A percentile compares a stretch with the other conserved stretches of the same genome.
phyloP scores from a whole-genome alignment of 768 basidiomycete genomes.

The Termitomyces sp. region DNA sequence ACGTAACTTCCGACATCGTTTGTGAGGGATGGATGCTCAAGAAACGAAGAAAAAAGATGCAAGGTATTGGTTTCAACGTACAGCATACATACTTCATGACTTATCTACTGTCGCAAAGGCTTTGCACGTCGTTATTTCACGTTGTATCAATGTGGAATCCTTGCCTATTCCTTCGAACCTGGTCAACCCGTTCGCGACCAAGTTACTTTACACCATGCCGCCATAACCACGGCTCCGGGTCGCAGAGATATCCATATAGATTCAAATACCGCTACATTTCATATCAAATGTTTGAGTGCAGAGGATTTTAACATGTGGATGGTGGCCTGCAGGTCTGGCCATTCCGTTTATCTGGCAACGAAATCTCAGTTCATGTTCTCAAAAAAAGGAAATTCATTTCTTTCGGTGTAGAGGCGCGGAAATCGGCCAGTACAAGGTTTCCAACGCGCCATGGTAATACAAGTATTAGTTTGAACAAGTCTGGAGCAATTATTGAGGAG shows the following conservation, averaged over 20 bases:
- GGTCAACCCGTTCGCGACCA: constrained; percentile 69
- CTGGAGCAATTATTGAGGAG: constrained; percentile 53
- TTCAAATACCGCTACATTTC: constrained; percentile 70
- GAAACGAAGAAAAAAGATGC: constrained; percentile 85
- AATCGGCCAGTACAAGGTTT: constrained; percentile 34
- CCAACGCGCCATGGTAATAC: constrained; percentile 35
- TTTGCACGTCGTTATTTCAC: constrained; percentile 83
- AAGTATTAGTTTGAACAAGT: constrained; percentile 35
- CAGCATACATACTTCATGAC: background rate
- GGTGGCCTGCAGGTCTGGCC: constrained; percentile 57
- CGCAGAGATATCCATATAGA: constrained; percentile 81
- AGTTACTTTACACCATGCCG: constrained; percentile 59
- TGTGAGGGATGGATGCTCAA: constrained; percentile 80
- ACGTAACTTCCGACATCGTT: constrained; percentile 25
- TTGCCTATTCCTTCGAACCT: constrained; percentile 71
- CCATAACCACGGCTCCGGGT: constrained; percentile 70
- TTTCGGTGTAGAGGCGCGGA: constrained; percentile 37
- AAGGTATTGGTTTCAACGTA: constrained; percentile 42
- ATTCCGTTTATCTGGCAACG: constrained; percentile 1
- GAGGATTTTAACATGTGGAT: constrained; percentile 76
- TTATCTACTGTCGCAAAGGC: constrained; percentile 34
- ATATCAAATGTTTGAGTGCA: constrained; percentile 68
- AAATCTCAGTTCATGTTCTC: background rate
- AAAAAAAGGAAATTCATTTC: constrained; percentile 54
- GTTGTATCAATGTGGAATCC: constrained; percentile 58